Base-by-base conservation (phyloP, 805 yeast species). In the Wickerhamomyces tratensis region DNA sequence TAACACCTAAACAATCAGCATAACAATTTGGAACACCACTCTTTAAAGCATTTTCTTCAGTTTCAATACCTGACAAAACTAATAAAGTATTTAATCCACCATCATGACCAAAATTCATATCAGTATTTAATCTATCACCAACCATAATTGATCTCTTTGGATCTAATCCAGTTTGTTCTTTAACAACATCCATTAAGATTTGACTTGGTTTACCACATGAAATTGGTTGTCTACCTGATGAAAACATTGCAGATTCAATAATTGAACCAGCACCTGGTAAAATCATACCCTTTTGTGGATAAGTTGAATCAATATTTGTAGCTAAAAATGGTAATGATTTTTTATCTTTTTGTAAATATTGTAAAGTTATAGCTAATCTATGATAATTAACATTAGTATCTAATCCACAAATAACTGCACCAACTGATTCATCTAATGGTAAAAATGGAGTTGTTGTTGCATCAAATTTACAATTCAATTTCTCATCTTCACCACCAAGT, bases 191-290 rank as follows among this genome's bases (percentile, higher is more conserved):
- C 81, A 93, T 75, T 96, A 93, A 89, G 43, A 82, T 80, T 49
- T 75, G 78, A 43, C 81, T 79, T 25, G 98, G 98, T 59, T 93
- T 93, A 42, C 98, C 98, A 54, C 97, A 84, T 3, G 91, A 83
- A 42, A 80, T 79, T 1, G 98, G 98, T 47, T 74, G 66, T 50
- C 96, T 74, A n/a, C 86, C 89, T 25, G 86, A 65, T 11, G 91
- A 81, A 50, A 65, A 77, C 2, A 86, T 76, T 14, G 86, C 79
- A 0, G 88, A 72, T 50, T 86, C 85, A 37, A 91, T 80, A 49
- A 87, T 76, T 2, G 96, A 81, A 1, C 98, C 98, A 1, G 98
- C 98, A 30, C 98, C 98, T 15, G 96, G 95, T 40, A 93, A 72
- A 39, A 86, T 74, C 52, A 76, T 69, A 1, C 95, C 96, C 61